These are phyloP conservation scores for Pyrenophora seminiperda DNA, from an alignment of 2,329 filamentous ascomycete species.

Conservation along the genomic window DNA sequence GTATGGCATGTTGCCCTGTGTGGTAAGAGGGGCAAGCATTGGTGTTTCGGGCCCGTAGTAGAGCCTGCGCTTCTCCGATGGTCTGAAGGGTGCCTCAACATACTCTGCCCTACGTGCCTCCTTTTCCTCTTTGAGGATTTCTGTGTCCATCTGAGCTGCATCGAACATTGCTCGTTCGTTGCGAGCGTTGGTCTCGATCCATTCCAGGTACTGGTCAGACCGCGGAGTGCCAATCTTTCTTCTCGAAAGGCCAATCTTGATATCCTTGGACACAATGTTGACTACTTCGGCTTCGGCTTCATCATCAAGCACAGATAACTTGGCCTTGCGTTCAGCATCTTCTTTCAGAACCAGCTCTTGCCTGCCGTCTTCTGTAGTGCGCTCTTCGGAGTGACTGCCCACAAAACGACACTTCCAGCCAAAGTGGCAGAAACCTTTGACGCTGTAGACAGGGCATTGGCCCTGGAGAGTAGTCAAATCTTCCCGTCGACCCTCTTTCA, in stretches of 20 bases:
- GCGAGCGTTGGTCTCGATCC: slow-evolving; percentile 70
- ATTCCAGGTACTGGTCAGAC: slow-evolving; percentile 76
- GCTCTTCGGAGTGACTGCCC: slow-evolving; percentile 81
- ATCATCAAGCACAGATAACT: slow-evolving; percentile 50
- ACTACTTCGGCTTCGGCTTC: slow-evolving; percentile 65
- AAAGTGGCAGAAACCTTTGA: slow-evolving; percentile 74
- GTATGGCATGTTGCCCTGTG: slow-evolving; percentile 95
- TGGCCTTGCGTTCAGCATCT: slow-evolving; percentile 56
- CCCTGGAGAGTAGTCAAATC: slow-evolving; percentile 78
- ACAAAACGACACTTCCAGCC: slow-evolving; percentile 97
- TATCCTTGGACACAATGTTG: slow-evolving; percentile 72
- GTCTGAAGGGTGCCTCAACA: slow-evolving; percentile 82
- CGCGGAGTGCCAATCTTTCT: slow-evolving; percentile 72
- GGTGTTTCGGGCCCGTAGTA: slow-evolving; percentile 96
- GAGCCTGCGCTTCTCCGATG: slow-evolving; percentile 90
- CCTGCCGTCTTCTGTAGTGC: slow-evolving; percentile 75
- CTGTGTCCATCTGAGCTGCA: slow-evolving; percentile 43
- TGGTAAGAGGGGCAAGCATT: slow-evolving; percentile 90
- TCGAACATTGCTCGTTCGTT: slow-evolving; percentile 42
- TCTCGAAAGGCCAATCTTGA: slow-evolving; percentile 76
- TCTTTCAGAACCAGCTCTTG: slow-evolving; percentile 78
- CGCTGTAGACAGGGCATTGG: slow-evolving; percentile 80
- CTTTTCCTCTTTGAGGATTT: slow-evolving; percentile 36
- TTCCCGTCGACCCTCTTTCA: slow-evolving; percentile 78
- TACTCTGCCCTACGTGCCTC: slow-evolving; percentile 79